phyloP scores from a whole-genome alignment of 306 rosid genomes.

The Rosa chinensis region DNA sequence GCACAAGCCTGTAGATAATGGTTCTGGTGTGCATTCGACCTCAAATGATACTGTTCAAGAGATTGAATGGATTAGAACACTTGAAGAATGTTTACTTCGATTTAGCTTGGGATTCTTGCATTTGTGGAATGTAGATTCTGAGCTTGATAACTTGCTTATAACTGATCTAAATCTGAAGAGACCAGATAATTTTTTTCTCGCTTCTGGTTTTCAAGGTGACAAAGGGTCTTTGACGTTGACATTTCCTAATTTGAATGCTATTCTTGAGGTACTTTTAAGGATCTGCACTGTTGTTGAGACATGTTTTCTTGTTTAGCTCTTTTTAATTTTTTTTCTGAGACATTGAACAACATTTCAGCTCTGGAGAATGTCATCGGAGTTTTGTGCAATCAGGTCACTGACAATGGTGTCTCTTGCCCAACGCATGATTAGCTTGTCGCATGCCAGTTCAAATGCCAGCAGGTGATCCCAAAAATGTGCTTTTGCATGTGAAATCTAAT shows the following conservation, averaged over 20 bases:
- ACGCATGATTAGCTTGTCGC: slow-evolving; percentile 82
- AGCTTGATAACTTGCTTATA: slow-evolving; percentile 77
- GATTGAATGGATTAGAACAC: slow-evolving; percentile 51
- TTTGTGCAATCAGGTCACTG: slow-evolving; percentile 88
- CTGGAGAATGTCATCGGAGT: slow-evolving; percentile 90
- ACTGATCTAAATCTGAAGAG: slow-evolving; percentile 79
- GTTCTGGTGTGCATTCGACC: slow-evolving; percentile 32
- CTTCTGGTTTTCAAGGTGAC: slow-evolving; percentile 92
- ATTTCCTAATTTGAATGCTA: slow-evolving; percentile 74
- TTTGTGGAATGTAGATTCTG: slow-evolving; percentile 70
- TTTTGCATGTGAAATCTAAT: slow-evolving; percentile 13
- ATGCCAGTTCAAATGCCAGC: slow-evolving; percentile 80
- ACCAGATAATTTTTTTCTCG: slow-evolving; percentile 69
- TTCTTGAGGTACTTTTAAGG: slow-evolving; percentile 67
- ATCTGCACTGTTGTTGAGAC: slow-evolving; percentile 32
- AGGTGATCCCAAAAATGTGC: slow-evolving; percentile 45
- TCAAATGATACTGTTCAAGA: slow-evolving; percentile 39
- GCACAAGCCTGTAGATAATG: slow-evolving; percentile 29
- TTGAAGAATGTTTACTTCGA: slow-evolving; percentile 77
- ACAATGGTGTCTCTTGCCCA: slow-evolving; percentile 97
- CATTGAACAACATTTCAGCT: slow-evolving; percentile 74
- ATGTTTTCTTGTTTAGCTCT: slow-evolving; percentile 38
- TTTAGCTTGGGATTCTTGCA: slow-evolving; percentile 89
- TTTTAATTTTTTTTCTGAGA: slow-evolving; percentile 42
- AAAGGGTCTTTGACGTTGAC: slow-evolving; percentile 86